Percentiles rank a stretch among this genome's conserved stretches.
Conservation (phyloP, 208 protist species). For the Crithidia acanthocephali region DNA sequence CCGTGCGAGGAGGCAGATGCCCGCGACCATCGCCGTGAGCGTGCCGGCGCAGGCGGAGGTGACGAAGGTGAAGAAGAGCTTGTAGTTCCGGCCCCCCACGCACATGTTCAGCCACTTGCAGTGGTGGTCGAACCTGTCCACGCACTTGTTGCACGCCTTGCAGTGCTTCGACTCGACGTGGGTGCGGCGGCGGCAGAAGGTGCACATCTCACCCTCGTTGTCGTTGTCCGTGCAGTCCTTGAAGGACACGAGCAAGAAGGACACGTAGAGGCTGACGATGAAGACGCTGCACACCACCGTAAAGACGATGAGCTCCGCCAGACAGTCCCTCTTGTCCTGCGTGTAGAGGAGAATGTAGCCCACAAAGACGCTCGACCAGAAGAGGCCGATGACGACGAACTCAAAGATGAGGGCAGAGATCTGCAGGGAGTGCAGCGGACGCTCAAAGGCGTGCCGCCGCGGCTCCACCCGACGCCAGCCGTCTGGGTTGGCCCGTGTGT, state of each 20-base stretch:
- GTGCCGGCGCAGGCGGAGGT: slow-evolving; percentile 36
- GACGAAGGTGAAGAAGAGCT: slow-evolving; percentile 71
- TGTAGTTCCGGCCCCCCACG: slow-evolving; percentile 85
- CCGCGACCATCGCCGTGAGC: slow-evolving; percentile 34
- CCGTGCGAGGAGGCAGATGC: slow-evolving; percentile 50
- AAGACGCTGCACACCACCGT: slow-evolving; percentile 25
- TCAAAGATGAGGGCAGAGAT: slow-evolving; percentile 55
- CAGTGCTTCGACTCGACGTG: slow-evolving; percentile 80
- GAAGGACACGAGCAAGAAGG: slow-evolving; percentile 55
- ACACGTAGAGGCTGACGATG: slow-evolving; percentile 26
- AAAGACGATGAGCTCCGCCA: slow-evolving; percentile 55
- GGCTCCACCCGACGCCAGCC: slow-evolving; percentile 52
- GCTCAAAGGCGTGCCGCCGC: slow-evolving; percentile 67
- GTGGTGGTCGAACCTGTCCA: slow-evolving; percentile 91
- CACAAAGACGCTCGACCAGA: slow-evolving; percentile 53
- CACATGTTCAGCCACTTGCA: slow-evolving; percentile 94
- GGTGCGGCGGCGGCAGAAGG: slow-evolving; percentile 68
- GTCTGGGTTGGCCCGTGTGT: slow-evolving; percentile 45
- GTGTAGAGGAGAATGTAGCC: slow-evolving; percentile 55
- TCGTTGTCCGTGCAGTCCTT: slow-evolving; percentile 57
- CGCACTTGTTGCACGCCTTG: slow-evolving; percentile 91
- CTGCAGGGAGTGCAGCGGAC: slow-evolving; percentile 71
- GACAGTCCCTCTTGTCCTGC: slow-evolving; percentile 32
- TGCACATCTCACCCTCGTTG: slow-evolving; percentile 65
- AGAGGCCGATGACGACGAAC: slow-evolving; percentile 44